phyloP scores from a whole-genome alignment of 441 rosid species.

The Raphanus hybrid region DNA sequence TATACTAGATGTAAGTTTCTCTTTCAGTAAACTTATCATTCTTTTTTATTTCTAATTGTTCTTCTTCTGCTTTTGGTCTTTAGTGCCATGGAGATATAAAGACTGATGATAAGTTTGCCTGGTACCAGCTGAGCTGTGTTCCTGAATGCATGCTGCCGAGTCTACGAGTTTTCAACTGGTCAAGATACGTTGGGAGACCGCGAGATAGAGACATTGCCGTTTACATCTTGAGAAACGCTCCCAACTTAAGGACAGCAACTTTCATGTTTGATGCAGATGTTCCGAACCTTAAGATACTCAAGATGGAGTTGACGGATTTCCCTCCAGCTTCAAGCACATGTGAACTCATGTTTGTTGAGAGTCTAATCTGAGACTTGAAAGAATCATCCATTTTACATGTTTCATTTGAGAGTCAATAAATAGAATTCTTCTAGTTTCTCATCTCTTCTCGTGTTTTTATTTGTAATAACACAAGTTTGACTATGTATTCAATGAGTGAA shows the following conservation, averaged over 20 bases:
- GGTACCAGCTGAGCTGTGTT: background rate
- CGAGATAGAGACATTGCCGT: background rate
- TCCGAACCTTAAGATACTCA: background rate
- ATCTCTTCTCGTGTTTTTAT: no score
- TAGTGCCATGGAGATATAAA: background rate
- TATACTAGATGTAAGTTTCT: conserved; percentile 3
- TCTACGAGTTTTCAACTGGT: background rate
- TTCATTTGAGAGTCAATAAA: no score
- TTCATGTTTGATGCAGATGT: background rate
- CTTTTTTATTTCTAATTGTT: no score
- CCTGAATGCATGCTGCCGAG: conserved; percentile 1
- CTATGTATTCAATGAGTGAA: background rate
- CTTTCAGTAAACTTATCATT: no score
- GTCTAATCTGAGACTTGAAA: no score
- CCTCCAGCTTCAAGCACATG: conserved; percentile 18
- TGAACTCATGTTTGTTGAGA: background rate
- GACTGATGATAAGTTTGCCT: background rate
- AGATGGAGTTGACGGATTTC: background rate
- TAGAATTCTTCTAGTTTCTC: no score
- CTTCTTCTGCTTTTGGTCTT: background rate
- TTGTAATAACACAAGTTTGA: background rate
- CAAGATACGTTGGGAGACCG: background rate
- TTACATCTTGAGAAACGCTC: conserved; percentile 4
- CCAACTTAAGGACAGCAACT: background rate
- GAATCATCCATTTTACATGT: no score